These are phyloP conservation scores for Mycena kentingensis DNA, from an alignment of 768 basidiomycete species.

Conservation along the genomic window DNA sequence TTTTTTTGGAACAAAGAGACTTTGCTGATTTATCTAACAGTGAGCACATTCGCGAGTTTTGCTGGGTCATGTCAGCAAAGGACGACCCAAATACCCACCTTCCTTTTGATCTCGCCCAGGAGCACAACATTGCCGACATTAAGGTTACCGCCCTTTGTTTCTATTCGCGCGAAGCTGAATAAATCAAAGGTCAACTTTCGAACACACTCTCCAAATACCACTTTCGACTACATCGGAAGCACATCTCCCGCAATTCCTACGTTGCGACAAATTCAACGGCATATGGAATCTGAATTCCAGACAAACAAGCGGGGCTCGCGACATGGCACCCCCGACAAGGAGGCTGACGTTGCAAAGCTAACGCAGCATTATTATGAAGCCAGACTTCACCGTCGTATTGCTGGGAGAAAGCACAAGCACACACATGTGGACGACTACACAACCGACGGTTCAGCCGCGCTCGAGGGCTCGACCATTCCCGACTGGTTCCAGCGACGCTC, in stretches of 20 bases:
- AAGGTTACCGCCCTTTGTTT: constrained; percentile 11
- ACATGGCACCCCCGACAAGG: constrained; percentile 18
- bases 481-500: constrained; percentile 10
- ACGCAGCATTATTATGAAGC: constrained; percentile 7
- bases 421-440: background rate
- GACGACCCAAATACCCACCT: constrained; percentile 4
- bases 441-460: constrained; percentile 1
- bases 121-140: constrained; percentile 21
- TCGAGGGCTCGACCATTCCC: constrained; percentile 9
- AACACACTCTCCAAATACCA: constrained; percentile 21
- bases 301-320: constrained; percentile 9
- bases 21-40: background rate
- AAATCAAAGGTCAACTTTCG: constrained; percentile 8
- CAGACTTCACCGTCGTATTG: background rate
- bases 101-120: constrained; percentile 19
- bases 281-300: constrained; percentile 24
- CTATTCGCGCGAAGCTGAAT: background rate
- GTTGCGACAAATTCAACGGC: constrained; percentile 14
- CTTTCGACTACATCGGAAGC: constrained; percentile 20
- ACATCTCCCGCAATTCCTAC: constrained; percentile 24
- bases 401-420: constrained; percentile 6
- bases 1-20: background rate
- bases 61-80: constrained; percentile 13
- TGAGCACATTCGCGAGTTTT: constrained; percentile 7
- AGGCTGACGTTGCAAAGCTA: constrained; percentile 15